These are phyloP conservation scores for Coprinopsis cinerea DNA, from an alignment of 768 basidiomycete genomes.

Conservation along the genomic window DNA sequence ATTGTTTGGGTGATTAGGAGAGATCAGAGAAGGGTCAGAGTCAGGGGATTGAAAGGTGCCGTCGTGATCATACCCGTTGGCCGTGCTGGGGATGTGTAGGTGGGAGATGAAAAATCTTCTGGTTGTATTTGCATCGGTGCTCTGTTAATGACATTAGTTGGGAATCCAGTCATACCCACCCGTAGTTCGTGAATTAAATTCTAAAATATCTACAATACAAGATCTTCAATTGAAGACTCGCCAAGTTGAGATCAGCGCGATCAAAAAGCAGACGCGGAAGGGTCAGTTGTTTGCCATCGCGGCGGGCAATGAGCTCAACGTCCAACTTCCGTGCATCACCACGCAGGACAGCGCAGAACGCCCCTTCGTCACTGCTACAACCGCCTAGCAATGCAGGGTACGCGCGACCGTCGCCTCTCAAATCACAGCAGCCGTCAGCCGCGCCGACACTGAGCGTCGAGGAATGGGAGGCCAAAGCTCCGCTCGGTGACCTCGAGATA, in stretches of 20 bases:
- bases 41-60: too few species aligned
- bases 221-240: too few species aligned
- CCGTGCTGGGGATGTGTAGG: too few species aligned
- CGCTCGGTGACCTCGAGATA: constrained; percentile 62
- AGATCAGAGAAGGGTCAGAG: too few species aligned
- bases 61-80: too few species aligned
- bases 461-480: constrained; percentile 87
- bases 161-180: too few species aligned
- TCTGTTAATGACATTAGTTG: too few species aligned
- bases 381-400: not conserved
- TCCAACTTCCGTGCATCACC: constrained; percentile 4
- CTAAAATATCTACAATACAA: too few species aligned
- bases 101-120: too few species aligned
- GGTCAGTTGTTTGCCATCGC: not conserved
- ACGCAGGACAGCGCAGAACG: constrained; percentile 1
- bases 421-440: not conserved
- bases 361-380: not conserved
- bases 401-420: not conserved
- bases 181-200: too few species aligned
- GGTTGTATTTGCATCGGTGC: too few species aligned
- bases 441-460: constrained; percentile 54
- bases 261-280: not conserved
- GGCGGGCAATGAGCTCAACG: constrained; percentile 3
- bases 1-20: too few species aligned
- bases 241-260: constrained; percentile 2